These are phyloP conservation scores for Psophocarpus tetragonolobus DNA, from an alignment of 306 rosid species.

Conservation along the genomic window DNA sequence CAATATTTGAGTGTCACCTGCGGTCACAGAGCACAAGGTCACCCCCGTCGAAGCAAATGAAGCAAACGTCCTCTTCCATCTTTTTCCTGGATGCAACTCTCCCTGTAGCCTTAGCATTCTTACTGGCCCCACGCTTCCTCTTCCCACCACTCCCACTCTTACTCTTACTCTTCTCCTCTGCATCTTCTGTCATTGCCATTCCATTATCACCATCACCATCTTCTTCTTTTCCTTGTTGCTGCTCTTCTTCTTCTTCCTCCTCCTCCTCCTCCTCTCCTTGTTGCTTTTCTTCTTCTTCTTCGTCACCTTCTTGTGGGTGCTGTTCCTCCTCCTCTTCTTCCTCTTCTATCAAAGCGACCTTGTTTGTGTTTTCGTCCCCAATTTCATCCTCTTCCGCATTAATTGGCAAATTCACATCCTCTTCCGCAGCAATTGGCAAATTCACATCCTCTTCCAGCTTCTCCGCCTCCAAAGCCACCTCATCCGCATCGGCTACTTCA, in stretches of 20 bases:
- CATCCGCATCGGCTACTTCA: slow-evolving; percentile 12
- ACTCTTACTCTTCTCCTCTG: slow-evolving; percentile 36
- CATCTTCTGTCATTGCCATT: slow-evolving; percentile 42
- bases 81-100: slow-evolving; percentile 65
- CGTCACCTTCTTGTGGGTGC: not conserved
- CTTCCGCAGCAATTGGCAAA: slow-evolving; percentile 16
- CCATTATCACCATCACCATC: slow-evolving; percentile 34
- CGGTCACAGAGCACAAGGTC: slow-evolving; percentile 96
- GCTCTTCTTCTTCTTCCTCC: slow-evolving; percentile 19
- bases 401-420: not conserved
- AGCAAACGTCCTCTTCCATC: slow-evolving; percentile 95
- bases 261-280: not conserved
- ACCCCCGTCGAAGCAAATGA: slow-evolving; percentile 99
- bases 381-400: slow-evolving; percentile 21
- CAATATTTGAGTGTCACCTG: slow-evolving; percentile 55
- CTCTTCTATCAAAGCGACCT: slow-evolving; percentile 19
- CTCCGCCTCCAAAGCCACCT: slow-evolving; percentile 12
- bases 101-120: slow-evolving; percentile 51
- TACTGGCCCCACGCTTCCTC: slow-evolving; percentile 76
- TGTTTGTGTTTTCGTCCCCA: slow-evolving; percentile 36
- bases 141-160: slow-evolving; percentile 55
- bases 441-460: slow-evolving; percentile 11
- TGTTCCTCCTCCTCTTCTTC: slow-evolving; percentile 18
- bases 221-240: not conserved
- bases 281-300: not conserved